phyloP scores from a whole-genome alignment of 2,329 filamentous ascomycete species.

The Neurospora sp. region DNA sequence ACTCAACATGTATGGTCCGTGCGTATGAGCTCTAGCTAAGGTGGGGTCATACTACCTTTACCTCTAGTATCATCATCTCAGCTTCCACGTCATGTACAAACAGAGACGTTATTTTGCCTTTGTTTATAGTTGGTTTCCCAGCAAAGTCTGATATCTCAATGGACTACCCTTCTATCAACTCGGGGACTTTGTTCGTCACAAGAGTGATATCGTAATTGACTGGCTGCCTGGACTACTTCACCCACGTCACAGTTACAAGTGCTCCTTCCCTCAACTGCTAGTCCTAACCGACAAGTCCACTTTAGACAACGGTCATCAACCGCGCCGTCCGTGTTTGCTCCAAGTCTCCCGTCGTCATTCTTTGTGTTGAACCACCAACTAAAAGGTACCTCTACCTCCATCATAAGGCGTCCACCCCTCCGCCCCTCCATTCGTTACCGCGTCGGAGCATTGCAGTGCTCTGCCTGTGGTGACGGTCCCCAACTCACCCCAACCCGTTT shows the following conservation, averaged over 20 bases:
- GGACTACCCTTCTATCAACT: not conserved
- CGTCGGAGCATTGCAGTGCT: not conserved
- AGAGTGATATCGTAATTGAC: not conserved
- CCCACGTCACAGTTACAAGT: not conserved
- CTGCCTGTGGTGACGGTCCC: not conserved
- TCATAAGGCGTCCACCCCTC: not conserved
- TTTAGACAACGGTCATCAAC: not conserved
- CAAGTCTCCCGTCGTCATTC: not conserved
- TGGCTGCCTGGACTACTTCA: not conserved
- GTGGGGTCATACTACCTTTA: not conserved
- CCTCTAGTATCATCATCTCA: not conserved
- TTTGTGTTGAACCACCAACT: not conserved
- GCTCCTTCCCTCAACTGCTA: not conserved
- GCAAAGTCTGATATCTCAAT: not conserved
- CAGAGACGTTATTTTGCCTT: not conserved
- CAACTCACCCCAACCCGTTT: not conserved
- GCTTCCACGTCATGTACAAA: not conserved
- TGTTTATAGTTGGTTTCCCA: too few species aligned
- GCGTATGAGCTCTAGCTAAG: not conserved
- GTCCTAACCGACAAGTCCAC: not conserved
- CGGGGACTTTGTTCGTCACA: not conserved
- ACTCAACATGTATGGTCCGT: not conserved
- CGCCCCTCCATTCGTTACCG: not conserved
- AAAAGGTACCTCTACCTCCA: not conserved
- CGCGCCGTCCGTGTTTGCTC: not conserved